Percentiles rank a stretch among this genome's conserved stretches.
Conservation (phyloP, 2,329 filamentous ascomycete species). For the Penicillium sp. region DNA sequence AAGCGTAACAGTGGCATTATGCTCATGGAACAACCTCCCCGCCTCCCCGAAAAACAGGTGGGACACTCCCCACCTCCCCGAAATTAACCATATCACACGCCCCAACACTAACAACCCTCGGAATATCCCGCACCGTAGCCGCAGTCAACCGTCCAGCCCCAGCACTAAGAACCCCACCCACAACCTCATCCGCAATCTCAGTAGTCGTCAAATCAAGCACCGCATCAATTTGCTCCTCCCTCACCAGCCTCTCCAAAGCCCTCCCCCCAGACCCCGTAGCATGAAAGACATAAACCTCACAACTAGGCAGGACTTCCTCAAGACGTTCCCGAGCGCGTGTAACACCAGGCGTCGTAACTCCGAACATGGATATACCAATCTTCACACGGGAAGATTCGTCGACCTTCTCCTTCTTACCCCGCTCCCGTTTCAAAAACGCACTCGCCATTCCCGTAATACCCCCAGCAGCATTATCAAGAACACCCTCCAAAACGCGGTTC, state of each 20-base stretch:
- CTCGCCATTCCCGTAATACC: constrained; percentile 60
- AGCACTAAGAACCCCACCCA: constrained; percentile 64
- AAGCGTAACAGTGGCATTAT: constrained; percentile 66
- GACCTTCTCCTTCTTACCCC: constrained; percentile 14
- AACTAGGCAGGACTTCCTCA: constrained; percentile 41
- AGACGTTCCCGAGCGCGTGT: constrained; percentile 56
- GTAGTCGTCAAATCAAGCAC: constrained; percentile 71
- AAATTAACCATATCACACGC: constrained; percentile 66
- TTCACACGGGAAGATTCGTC: constrained; percentile 33
- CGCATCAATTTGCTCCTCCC: constrained; percentile 60
- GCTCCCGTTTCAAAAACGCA: constrained; percentile 37
- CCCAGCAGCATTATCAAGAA: constrained; percentile 63
- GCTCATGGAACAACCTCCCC: constrained; percentile 54
- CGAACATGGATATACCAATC: constrained; percentile 71
- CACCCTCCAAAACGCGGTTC: constrained; percentile 58
- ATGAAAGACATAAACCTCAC: constrained; percentile 67
- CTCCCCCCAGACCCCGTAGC: constrained; percentile 68
- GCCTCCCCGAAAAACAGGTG: constrained; percentile 27
- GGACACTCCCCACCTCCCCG: constrained; percentile 56
- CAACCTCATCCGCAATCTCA: constrained; percentile 64
- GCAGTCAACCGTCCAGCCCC: constrained; percentile 58
- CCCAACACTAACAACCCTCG: constrained; percentile 56
- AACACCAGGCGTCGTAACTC: constrained; percentile 68
- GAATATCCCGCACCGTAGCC: constrained; percentile 58
- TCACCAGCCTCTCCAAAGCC: constrained; percentile 66